Evolutionary conservation across 306 rosid genomes (phyloP).

Genomic region (cucumber (Cucumis sativus)): Cucumber_9930_V3 NC_026658.2:540001-540500

Average conservation of each 20-base stretch:
- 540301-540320: slow-evolving; percentile 14
- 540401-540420: neutral
- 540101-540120: neutral
- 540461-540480: neutral
- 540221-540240: slow-evolving; percentile 65
- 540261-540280: slow-evolving; percentile 89
- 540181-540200: slow-evolving; percentile 69
- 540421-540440: neutral
- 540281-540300: slow-evolving; percentile 12
- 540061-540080: neutral
- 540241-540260: slow-evolving; percentile 75
- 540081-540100: neutral
- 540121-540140: neutral
- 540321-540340: neutral
- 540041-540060: neutral
- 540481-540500: neutral
- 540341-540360: neutral
- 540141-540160: slow-evolving; percentile 21
- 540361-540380: neutral
- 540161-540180: slow-evolving; percentile 53
- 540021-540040: neutral
- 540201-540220: slow-evolving; percentile 87
- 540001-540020: neutral
- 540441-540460: slow-evolving; percentile 3
- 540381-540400: neutral